These are phyloP conservation scores for Trichoderma pleuroti DNA, from an alignment of 2,329 filamentous ascomycete genomes.

Conservation along the genomic window DNA sequence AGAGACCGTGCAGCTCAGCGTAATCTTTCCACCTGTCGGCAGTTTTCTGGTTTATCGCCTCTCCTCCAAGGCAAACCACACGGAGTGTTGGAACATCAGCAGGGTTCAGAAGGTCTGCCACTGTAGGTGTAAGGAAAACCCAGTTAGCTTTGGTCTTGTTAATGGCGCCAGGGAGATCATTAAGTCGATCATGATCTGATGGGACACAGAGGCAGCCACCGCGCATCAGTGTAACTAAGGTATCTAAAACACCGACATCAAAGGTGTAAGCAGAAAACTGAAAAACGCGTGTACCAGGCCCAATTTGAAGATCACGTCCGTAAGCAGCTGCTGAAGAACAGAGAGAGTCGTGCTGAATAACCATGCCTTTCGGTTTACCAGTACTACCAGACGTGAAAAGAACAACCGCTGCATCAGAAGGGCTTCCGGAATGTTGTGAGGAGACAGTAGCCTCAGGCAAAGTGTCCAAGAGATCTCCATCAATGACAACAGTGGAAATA, in stretches of 20 bases:
- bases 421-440: background rate
- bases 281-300: constrained; percentile 16
- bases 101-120: constrained; percentile 17
- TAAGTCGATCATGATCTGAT: constrained; percentile 17
- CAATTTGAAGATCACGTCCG: background rate
- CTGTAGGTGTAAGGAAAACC: constrained; percentile 21
- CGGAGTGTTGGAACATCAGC: background rate
- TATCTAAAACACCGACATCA: constrained; percentile 22
- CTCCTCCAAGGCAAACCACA: constrained; percentile 5
- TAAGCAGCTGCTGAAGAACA: constrained; percentile 8
- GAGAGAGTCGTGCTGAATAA: constrained; percentile 4
- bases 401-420: background rate
- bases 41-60: constrained; percentile 2
- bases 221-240: constrained; percentile 20
- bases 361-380: background rate
- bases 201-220: constrained; percentile 24
- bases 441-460: background rate
- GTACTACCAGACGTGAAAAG: constrained; percentile 16
- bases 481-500: background rate
- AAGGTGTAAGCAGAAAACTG: constrained; percentile 24
- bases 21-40: constrained; percentile 3
- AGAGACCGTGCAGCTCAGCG: background rate
- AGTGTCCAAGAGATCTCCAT: background rate
- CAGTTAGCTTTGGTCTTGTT: constrained; percentile 8
- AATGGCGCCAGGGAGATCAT: constrained; percentile 19